Percentiles rank a stretch among this genome's conserved stretches.
phyloP scores from a whole-genome alignment of 75 land plant species.

The Cunninghamia lanceolata region DNA sequence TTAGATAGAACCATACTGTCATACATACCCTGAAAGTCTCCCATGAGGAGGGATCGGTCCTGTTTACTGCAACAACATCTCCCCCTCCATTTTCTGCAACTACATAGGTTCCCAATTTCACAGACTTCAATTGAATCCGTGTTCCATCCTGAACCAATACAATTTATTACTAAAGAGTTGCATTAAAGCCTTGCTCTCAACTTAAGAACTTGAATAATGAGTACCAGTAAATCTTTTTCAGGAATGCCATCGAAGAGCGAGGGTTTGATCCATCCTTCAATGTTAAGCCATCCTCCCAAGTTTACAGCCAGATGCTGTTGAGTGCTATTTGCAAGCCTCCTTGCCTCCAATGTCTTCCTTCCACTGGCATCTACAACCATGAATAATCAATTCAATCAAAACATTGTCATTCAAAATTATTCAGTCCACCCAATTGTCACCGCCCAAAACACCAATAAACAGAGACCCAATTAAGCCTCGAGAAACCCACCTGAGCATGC shows the following conservation, averaged over 20 bases:
- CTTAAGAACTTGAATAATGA: not conserved
- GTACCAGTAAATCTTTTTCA: constrained; percentile 32
- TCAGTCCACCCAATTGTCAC: not conserved
- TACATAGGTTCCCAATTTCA: constrained; percentile 50
- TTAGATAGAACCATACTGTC: not conserved
- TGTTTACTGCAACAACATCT: constrained; percentile 44
- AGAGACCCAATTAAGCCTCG: not conserved
- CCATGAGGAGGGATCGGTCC: constrained; percentile 58
- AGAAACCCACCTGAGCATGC: not conserved
- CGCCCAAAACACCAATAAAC: not conserved
- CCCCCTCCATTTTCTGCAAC: constrained; percentile 84
- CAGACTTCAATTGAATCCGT: constrained; percentile 58
- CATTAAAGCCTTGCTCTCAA: not conserved
- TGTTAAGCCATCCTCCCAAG: constrained; percentile 46
- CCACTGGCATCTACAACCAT: not conserved
- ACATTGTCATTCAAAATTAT: not conserved
- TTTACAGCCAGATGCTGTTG: constrained; percentile 26
- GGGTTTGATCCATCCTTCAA: constrained; percentile 47
- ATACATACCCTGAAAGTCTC: constrained; percentile 73
- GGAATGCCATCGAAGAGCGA: constrained; percentile 44
- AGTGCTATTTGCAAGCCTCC: not conserved
- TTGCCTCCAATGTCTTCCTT: not conserved
- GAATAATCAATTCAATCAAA: not conserved
- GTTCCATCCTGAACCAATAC: constrained; percentile 68
- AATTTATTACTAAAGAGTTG: not conserved